Evolutionary conservation across 768 basidiomycete species (phyloP), one percentile per base, ranked within the genome.

Genomic region (Kwoniella shandongensis): DNA sequence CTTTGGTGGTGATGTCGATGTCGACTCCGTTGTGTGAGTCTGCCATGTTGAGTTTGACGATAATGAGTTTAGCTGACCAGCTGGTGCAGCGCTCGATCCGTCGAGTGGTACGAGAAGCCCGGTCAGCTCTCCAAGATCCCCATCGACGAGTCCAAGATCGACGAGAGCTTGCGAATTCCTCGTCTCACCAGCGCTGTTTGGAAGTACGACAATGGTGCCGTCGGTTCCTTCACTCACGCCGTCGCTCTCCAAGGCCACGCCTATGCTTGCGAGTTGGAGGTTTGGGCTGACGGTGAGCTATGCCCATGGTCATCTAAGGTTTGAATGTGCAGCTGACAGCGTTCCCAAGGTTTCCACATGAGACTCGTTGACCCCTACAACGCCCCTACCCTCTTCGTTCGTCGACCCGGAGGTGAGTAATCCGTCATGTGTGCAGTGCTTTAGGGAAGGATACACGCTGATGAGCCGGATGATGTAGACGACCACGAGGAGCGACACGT

Each of bases 171-270:
- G 77, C 85, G 94, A 64, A 91, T 97, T 67, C 91, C 94, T 30
- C 88, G 94, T 70, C 87, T 91, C 53, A 98, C 94, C 20, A 81
- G 88, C 25, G 93, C 94, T 39, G 88, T 86, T 32, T 98, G 94
- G 93, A 99, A 99, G 81, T 99, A 98, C 74, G 86, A 88, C 60
- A 90, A 83, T 54, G 94, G 94, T 12, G 94, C 92, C 32, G 88
- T 97, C 29, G 94, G 96, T 22, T 87, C 84, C 57, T 87, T 99
- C 77, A 89, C 84, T 2, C 94, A 99, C 69, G 81, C 89, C 40
- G 88, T 88, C 53, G 88, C 89, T 22, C 85, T 99, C 38, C 94
- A 99, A 74, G 94, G 92, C 48, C 84, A 81, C 64, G 85, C 92
- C 73, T 98, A 97, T 78, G 89, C 89, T 69, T 96, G 91, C 74